Evolutionary conservation across 495 filamentous ascomycete genomes (phyloP).

Genomic region (Friedmanniomyces simplex): DNA sequence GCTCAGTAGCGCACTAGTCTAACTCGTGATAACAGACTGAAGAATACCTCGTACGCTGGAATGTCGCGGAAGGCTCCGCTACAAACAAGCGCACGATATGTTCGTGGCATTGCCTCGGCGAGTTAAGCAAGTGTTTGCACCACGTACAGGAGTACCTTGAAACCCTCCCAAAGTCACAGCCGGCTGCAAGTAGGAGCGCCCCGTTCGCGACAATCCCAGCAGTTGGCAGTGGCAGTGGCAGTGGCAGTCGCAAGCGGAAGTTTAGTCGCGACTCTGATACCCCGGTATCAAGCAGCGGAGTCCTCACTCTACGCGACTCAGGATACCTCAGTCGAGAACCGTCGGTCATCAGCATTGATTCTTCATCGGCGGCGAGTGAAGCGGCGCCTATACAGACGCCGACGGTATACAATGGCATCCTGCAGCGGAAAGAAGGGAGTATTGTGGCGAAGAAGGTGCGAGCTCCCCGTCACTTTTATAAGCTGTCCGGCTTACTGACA

Average conservation of each 20-base stretch:
- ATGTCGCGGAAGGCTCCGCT: neutral
- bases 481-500: neutral
- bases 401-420: constrained; percentile 27
- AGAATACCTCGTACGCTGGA: constrained; percentile 31
- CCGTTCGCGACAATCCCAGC: neutral
- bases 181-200: neutral
- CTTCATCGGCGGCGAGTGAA: neutral
- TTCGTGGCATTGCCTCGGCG: constrained; percentile 29
- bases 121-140: constrained; percentile 25
- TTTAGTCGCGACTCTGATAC: constrained; percentile 1
- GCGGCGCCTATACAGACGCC: neutral
- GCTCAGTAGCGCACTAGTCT: constrained; percentile 5
- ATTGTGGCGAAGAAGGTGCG: constrained; percentile 21
- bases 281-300: no score
- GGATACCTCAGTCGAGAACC: neutral
- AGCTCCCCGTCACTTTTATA: no score
- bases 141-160: constrained; percentile 31
- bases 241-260: neutral
- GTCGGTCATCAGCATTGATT: constrained; percentile 2
- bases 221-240: neutral
- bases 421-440: constrained; percentile 24
- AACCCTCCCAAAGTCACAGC: neutral
- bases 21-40: constrained; percentile 22
- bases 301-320: neutral
- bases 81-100: constrained; percentile 9